Percentiles rank a stretch among this genome's conserved stretches.
phyloP scores from a whole-genome alignment of 2,329 filamentous ascomycete species.

The Diaporthe sp. region DNA sequence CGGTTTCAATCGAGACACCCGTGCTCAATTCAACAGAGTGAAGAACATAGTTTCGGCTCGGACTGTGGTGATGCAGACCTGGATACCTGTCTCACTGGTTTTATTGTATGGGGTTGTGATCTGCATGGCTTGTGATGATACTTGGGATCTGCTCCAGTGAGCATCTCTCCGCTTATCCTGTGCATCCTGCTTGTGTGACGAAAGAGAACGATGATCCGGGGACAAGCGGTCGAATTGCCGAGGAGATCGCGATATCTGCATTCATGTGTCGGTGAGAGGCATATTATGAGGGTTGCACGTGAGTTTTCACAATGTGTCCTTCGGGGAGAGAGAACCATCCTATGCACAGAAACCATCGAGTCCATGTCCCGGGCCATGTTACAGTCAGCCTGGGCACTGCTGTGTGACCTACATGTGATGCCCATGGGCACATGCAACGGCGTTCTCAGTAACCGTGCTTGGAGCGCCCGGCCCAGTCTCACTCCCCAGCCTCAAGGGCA shows the following conservation, averaged over 20 bases:
- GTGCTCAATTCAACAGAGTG: not conserved
- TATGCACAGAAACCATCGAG: not conserved
- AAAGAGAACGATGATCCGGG: not conserved
- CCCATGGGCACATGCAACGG: not conserved
- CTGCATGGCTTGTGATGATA: not conserved
- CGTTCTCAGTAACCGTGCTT: not conserved
- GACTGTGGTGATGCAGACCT: not conserved
- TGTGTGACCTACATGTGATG: not conserved
- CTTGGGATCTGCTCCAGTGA: constrained; percentile 16
- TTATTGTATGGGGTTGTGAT: not conserved
- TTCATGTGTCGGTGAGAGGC: not conserved
- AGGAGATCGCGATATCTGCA: not conserved
- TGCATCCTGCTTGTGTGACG: not conserved
- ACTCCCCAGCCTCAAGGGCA: not conserved
- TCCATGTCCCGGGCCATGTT: not conserved
- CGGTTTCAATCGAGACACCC: not conserved
- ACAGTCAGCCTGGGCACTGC: not conserved
- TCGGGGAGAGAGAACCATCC: not conserved
- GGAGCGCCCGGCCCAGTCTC: not conserved
- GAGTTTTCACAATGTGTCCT: not conserved
- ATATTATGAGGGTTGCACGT: not conserved
- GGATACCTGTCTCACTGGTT: not conserved
- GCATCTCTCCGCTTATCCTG: not conserved
- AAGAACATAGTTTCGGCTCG: not conserved
- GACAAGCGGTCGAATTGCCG: not conserved